Base-by-base conservation (phyloP, 768 basidiomycete species). In the Hemileccinum rubropunctum region DNA sequence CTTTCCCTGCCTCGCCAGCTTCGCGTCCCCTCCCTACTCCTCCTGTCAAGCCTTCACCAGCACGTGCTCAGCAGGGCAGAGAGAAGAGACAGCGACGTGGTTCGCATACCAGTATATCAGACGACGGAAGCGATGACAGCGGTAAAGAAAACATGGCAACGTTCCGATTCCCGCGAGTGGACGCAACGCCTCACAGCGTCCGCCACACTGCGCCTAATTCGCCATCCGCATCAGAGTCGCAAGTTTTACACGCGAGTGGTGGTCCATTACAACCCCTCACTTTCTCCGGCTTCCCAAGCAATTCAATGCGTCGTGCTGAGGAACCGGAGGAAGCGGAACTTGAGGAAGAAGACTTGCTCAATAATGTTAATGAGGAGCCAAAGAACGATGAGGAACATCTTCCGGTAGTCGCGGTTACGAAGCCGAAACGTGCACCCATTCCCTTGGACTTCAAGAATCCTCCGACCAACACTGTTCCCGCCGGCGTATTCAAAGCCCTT, bases 401-500 rank as follows among this genome's bases (percentile, higher is more conserved):
- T 45, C 54, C 57, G 4, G 18, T 44, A 0, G 58, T 55, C 20
- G 44, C 56, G 14, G 46, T 52, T 20, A 17, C 66, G 12, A 76
- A 73, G 55, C 59, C 74, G 32, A 86, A 81, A 63, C 84, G 86
- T 38, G 81, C 88, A 6, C 90, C 88, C 10, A 83, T 90, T 50
- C 88, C 88, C 14, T 63, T 81, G n/a, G 88, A 91, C 65, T 93
- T 91, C 73, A 82, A 74, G 60, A 81, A 81, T 50, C 76, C 82
- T 15, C 66, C 78, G 14, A 81, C 73, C 30, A 90, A 88, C 58
- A 92, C 87, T 6, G 84, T 91, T 9, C 91, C 91, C 17, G 91
- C 91, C 30, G 88, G 88, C 2, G 61, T 92, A 48, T 93, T 93
- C 78, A 91, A 91, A 70, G 86, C 88, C 11, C 74, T 90, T 43